Conservation (phyloP, 371 early-diverging fungal species). For the Apophysomyces sp. region DNA sequence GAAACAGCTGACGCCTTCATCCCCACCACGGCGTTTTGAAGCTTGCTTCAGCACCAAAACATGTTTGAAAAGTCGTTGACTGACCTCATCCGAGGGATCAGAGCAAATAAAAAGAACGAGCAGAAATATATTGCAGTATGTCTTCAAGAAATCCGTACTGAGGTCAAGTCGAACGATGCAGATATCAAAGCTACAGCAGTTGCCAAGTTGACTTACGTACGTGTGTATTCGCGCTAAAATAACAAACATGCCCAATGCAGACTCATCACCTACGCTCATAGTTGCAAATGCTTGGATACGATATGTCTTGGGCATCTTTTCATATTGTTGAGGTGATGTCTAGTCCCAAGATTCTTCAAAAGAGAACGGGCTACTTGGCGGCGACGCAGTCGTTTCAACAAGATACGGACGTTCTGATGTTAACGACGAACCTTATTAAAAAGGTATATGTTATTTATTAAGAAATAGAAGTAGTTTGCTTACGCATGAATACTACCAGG, state of each 20-base stretch:
- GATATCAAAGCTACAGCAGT: slow-evolving; percentile 86
- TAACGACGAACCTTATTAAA: slow-evolving; percentile 92
- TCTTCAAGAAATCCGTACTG: slow-evolving; percentile 86
- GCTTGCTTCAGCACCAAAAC: background rate
- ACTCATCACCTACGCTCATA: slow-evolving; percentile 22
- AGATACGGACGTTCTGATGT: slow-evolving; percentile 95
- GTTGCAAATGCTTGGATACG: slow-evolving; percentile 97
- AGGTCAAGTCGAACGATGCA: slow-evolving; percentile 83
- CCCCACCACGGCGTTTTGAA: background rate
- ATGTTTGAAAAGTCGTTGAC: slow-evolving; percentile 87
- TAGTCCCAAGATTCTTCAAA: slow-evolving; percentile 79
- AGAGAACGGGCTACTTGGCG: slow-evolving; percentile 91
- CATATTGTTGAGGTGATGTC: slow-evolving; percentile 98
- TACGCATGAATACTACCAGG: slow-evolving; percentile 47
- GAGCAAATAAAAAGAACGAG: slow-evolving; percentile 92
- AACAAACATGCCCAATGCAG: background rate
- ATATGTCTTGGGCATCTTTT: slow-evolving; percentile 96
- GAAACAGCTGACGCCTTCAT: background rate
- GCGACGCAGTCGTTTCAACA: slow-evolving; percentile 88
- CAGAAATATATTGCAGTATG: slow-evolving; percentile 81
- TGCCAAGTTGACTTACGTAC: slow-evolving; percentile 86
- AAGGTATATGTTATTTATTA: slow-evolving; percentile 61
- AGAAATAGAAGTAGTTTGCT: background rate
- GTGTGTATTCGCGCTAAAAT: slow-evolving; percentile 14
- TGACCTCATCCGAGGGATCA: slow-evolving; percentile 90